phyloP scores from a whole-genome alignment of 2,329 filamentous ascomycete genomes.

The Pleurostoma richardsiae region DNA sequence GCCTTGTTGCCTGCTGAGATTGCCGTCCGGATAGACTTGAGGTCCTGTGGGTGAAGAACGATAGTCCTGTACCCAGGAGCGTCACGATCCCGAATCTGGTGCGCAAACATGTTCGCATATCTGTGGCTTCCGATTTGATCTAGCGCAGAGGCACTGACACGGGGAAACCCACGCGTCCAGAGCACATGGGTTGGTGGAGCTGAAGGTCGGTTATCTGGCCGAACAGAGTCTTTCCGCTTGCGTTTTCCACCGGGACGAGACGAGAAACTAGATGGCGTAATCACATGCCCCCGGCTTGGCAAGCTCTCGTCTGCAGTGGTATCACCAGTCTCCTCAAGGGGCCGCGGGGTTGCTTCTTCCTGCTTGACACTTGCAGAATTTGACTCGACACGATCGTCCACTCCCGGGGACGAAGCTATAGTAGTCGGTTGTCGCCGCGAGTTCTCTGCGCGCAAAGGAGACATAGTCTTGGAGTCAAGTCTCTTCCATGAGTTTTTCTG shows the following conservation, averaged over 20 bases:
- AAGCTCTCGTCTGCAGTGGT: slow-evolving; percentile 50
- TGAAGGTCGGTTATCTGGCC: slow-evolving; percentile 10
- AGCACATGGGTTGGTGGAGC: slow-evolving; percentile 59
- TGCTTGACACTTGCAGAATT: slow-evolving; percentile 47
- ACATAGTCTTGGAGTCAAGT: too few relatives aligned
- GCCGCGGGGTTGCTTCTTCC: slow-evolving; percentile 51
- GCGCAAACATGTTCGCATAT: slow-evolving; percentile 74
- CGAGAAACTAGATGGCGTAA: slow-evolving; percentile 30
- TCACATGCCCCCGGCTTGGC: slow-evolving; percentile 29
- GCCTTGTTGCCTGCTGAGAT: slow-evolving; percentile 69
- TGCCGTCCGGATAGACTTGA: slow-evolving; percentile 71
- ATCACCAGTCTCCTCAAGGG: slow-evolving; percentile 50
- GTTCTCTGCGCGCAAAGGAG: too few relatives aligned
- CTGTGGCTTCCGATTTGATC: slow-evolving; percentile 75
- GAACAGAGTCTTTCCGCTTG: slow-evolving; percentile 49
- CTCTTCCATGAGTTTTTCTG: too few relatives aligned
- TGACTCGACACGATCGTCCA: too few relatives aligned
- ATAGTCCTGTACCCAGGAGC: slow-evolving; percentile 72
- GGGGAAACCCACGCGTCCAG: slow-evolving; percentile 70
- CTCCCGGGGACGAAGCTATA: slow-evolving; percentile 2
- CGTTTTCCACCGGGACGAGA: slow-evolving; percentile 39
- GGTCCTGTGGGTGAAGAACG: slow-evolving; percentile 69
- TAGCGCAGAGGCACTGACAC: slow-evolving; percentile 66
- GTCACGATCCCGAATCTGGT: slow-evolving; percentile 67
- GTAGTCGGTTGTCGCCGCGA: too few relatives aligned